These are phyloP conservation scores for Myxozyma kluyveri DNA, from an alignment of 805 yeast species.

Conservation along the genomic window DNA sequence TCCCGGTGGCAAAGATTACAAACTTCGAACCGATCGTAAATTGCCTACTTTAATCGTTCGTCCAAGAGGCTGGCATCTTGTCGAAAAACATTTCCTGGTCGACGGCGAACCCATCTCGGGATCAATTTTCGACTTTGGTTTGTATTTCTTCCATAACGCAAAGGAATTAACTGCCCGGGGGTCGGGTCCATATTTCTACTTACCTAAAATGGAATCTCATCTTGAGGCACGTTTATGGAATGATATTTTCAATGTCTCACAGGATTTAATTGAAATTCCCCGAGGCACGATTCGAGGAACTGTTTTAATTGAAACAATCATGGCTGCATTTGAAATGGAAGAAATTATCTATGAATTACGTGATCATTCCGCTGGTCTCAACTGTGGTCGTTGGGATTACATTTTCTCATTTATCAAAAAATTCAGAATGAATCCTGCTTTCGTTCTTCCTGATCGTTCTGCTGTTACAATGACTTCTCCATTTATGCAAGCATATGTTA, in stretches of 20 bases:
- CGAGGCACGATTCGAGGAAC: conserved; percentile 72
- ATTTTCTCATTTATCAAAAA: conserved; percentile 68
- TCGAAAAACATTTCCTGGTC: conserved; percentile 61
- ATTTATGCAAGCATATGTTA: conserved; percentile 66
- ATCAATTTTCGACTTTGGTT: conserved; percentile 65
- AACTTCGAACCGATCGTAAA: conserved; percentile 52
- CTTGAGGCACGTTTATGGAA: conserved; percentile 75
- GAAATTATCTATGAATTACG: conserved; percentile 72
- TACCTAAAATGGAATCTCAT: conserved; percentile 76
- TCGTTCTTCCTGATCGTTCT: conserved; percentile 64
- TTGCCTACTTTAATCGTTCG: conserved; percentile 54
- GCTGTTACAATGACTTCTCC: conserved; percentile 58
- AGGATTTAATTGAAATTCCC: conserved; percentile 60
- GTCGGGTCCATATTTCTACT: conserved; percentile 68
- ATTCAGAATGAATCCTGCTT: conserved; percentile 59
- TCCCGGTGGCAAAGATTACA: conserved; percentile 45
- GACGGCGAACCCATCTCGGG: conserved; percentile 70
- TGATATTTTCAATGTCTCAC: conserved; percentile 62
- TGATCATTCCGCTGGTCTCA: conserved; percentile 67
- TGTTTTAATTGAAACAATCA: conserved; percentile 67
- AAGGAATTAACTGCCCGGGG: conserved; percentile 55
- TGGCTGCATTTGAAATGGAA: conserved; percentile 76
- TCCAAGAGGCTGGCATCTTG: conserved; percentile 73
- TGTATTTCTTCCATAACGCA: conserved; percentile 69
- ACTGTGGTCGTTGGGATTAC: conserved; percentile 79